Conservation (phyloP, 1,284 basidiomycete species). For the Xerocomus minutiporus region DNA sequence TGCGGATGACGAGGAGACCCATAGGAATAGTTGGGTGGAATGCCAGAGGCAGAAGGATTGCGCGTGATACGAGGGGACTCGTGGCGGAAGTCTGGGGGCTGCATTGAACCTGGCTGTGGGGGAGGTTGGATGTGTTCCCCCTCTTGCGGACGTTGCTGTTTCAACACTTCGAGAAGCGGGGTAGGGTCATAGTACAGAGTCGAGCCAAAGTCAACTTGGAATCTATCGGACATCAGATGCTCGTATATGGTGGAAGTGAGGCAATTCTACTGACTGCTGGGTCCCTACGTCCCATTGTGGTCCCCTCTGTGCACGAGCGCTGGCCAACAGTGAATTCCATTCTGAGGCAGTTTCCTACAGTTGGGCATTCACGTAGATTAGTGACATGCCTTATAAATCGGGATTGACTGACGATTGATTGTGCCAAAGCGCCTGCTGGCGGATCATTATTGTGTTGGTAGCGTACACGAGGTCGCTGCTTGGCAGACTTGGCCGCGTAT, state of each 20-base stretch:
- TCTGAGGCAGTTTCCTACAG: constrained; percentile 72
- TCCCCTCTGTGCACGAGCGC: constrained; percentile 71
- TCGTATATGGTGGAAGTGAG: not conserved
- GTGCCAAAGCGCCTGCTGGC: constrained; percentile 40
- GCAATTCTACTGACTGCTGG: constrained; percentile 54
- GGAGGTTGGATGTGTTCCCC: constrained; percentile 25
- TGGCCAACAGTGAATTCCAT: constrained; percentile 76
- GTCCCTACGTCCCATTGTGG: constrained; percentile 84
- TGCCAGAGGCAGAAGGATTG: constrained; percentile 26
- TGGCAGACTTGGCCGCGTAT: constrained; percentile 20
- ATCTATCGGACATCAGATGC: constrained; percentile 33
- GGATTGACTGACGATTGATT: constrained; percentile 52
- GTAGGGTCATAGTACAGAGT: constrained; percentile 51
- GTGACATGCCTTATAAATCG: not conserved
- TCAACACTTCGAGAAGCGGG: constrained; percentile 40
- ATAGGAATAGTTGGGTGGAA: constrained; percentile 32
- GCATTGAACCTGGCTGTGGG: constrained; percentile 27
- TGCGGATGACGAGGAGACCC: constrained; percentile 34
- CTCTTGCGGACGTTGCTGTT: constrained; percentile 32
- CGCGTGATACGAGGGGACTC: constrained; percentile 29
- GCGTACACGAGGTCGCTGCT: constrained; percentile 44
- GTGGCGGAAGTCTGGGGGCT: constrained; percentile 33
- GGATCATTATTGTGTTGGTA: constrained; percentile 60
- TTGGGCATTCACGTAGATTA: constrained; percentile 1
- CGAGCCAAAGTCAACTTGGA: constrained; percentile 45